Base-by-base conservation (phyloP, 345 rosid species). In the Corymbia maculata region DNA sequence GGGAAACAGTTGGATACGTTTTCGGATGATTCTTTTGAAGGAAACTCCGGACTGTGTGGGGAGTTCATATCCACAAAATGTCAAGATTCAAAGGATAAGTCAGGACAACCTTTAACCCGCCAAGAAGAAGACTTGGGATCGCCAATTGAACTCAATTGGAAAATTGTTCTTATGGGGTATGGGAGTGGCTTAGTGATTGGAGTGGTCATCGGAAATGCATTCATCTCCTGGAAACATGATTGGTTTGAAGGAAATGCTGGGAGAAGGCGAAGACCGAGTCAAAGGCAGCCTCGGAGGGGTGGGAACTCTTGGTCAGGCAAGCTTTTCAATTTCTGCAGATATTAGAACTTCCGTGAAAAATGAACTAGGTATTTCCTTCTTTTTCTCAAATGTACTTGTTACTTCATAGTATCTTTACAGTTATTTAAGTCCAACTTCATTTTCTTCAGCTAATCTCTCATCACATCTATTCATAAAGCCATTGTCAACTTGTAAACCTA, bases 21-120 rank as follows among this genome's bases (percentile, higher is more conserved):
- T 51, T 88, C 88, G 2, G 30, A 87, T 1, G 0, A 70, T 28
- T 91, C 90, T 2, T 92, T 47, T n/a, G 79, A 68, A 12, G 89
- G 90, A 2, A 92, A 91, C 61, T 75, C 36, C 0, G 86, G 87
- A 82, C 44, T 89, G 16, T 91, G 93, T 45, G 91, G 90, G 24
- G n/a, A 16, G 14, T 89, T 88, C 50, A 85, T 89, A 79, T 51
- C 84, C 2, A 87, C 49, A 86, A 49, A 66, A 80, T 92, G 93
- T 82, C 86, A 0, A 51, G 88, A 28, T 51, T 36, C 4, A 16
- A 1, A 1, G 2, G 0, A 28, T 66, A 11, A 5, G 15, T 21
- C 47, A 32, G 2, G 44, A 26, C 47, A 49, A 21, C 44, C 79
- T 68, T 8, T 22, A 68, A 6, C 32, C 36, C 2, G 6, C 14